Evolutionary conservation across 305 asterid species (phyloP).

Genomic region (Fraxinus latifolia): DNA sequence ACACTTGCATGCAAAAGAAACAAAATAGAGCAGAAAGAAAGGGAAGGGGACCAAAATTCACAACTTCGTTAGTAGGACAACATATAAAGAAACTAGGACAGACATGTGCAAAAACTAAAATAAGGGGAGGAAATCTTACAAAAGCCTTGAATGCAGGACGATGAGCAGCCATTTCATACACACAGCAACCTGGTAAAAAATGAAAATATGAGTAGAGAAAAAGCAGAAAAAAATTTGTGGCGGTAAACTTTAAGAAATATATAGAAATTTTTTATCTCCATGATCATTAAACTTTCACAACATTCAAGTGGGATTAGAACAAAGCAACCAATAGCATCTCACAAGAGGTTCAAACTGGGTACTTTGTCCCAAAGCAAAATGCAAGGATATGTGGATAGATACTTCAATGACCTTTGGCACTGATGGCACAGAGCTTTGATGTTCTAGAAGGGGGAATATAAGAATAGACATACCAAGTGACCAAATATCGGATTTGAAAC

Average conservation of each 20-base stretch:
- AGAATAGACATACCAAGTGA: constrained; percentile 67
- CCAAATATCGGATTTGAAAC: constrained; percentile 99
- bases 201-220: neutral
- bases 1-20: neutral
- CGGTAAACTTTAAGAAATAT: neutral
- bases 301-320: neutral
- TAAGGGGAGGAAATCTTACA: constrained; percentile 48
- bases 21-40: neutral
- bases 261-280: neutral
- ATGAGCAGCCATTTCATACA: constrained; percentile 98
- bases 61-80: neutral
- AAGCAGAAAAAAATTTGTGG: neutral
- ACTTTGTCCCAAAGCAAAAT: neutral
- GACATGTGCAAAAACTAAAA: neutral
- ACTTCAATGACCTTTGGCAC: neutral
- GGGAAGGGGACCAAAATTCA: neutral
- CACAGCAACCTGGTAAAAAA: constrained; percentile 76
- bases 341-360: neutral
- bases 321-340: neutral
- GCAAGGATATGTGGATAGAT: neutral
- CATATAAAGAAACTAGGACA: neutral
- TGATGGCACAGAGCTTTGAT: neutral
- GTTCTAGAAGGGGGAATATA: neutral
- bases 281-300: neutral
- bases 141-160: constrained; percentile 97